Percentiles rank a stretch among this genome's conserved stretches.
Evolutionary conservation across 805 yeast genomes (phyloP).

Genomic region (Suhomyces pyralidae): DNA sequence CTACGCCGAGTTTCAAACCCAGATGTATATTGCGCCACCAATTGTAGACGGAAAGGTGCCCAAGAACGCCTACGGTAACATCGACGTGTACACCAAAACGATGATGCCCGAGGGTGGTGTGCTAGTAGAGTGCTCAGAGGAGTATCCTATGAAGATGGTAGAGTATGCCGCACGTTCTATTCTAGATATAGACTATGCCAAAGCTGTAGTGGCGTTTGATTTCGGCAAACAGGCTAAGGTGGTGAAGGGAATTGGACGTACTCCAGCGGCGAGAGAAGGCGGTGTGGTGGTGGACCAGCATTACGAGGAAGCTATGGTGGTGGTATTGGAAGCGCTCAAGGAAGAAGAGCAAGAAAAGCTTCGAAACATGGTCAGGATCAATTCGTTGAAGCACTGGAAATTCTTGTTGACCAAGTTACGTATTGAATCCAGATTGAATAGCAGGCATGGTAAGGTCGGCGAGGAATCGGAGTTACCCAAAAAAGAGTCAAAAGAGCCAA

Average conservation of each 20-base stretch:
- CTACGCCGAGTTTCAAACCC: slow-evolving; percentile 79
- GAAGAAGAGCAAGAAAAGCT: slow-evolving; percentile 50
- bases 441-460: slow-evolving; percentile 46
- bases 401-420: slow-evolving; percentile 48
- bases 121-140: slow-evolving; percentile 37
- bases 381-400: slow-evolving; percentile 54
- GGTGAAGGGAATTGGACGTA: slow-evolving; percentile 14
- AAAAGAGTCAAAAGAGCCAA: not conserved
- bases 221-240: slow-evolving; percentile 42
- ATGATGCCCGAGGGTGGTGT: slow-evolving; percentile 85
- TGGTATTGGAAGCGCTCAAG: slow-evolving; percentile 47
- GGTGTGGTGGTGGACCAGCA: slow-evolving; percentile 75
- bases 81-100: slow-evolving; percentile 70
- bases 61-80: slow-evolving; percentile 76
- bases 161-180: slow-evolving; percentile 64
- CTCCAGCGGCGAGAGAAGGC: slow-evolving; percentile 60
- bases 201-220: slow-evolving; percentile 85
- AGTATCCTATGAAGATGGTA: slow-evolving; percentile 44
- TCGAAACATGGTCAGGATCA: slow-evolving; percentile 41
- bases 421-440: slow-evolving; percentile 45
- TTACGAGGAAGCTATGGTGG: slow-evolving; percentile 55
- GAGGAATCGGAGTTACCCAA: slow-evolving; percentile 6
- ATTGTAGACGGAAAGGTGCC: slow-evolving; percentile 64
- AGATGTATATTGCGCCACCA: slow-evolving; percentile 62
- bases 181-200: slow-evolving; percentile 74